Evolutionary conservation across 2,329 filamentous ascomycete species (phyloP).

Genomic region (Macrophomina phaseolina): DNA sequence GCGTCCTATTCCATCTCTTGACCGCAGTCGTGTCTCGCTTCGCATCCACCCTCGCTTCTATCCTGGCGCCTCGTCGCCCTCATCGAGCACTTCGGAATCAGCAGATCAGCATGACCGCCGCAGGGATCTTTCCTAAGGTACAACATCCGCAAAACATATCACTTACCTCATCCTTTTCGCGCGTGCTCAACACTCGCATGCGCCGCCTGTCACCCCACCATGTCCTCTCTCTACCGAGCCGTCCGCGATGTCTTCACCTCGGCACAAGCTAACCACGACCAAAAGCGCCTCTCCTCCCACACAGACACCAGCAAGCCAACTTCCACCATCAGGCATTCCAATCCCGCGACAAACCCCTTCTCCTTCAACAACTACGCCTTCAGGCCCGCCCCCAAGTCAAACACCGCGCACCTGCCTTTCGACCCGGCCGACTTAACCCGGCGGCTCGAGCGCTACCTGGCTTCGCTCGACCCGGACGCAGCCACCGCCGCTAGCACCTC

Average conservation of each 20-base stretch:
- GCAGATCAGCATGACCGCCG: constrained; percentile 18
- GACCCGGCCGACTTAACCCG: constrained; percentile 19
- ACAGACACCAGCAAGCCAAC: neutral
- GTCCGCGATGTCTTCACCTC: neutral
- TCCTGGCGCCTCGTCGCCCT: neutral
- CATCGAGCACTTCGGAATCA: neutral
- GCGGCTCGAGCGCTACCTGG: constrained; percentile 14
- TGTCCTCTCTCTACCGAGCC: constrained; percentile 9
- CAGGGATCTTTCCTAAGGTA: constrained; percentile 7
- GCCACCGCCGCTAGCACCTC: neutral
- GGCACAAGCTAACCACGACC: neutral
- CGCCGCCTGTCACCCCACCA: neutral
- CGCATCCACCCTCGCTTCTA: neutral
- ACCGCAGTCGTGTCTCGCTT: neutral
- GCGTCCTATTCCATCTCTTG: neutral
- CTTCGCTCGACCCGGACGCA: neutral
- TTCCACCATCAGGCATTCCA: neutral
- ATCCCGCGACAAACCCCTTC: neutral
- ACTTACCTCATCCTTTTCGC: neutral
- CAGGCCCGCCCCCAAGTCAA: constrained; percentile 8
- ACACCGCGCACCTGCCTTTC: neutral
- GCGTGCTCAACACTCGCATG: neutral
- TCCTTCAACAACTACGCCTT: constrained; percentile 20
- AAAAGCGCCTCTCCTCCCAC: constrained; percentile 4
- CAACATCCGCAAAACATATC: neutral